These are phyloP conservation scores for Berkeleyomyces basicola DNA, from an alignment of 2,329 filamentous ascomycete species.

Conservation along the genomic window DNA sequence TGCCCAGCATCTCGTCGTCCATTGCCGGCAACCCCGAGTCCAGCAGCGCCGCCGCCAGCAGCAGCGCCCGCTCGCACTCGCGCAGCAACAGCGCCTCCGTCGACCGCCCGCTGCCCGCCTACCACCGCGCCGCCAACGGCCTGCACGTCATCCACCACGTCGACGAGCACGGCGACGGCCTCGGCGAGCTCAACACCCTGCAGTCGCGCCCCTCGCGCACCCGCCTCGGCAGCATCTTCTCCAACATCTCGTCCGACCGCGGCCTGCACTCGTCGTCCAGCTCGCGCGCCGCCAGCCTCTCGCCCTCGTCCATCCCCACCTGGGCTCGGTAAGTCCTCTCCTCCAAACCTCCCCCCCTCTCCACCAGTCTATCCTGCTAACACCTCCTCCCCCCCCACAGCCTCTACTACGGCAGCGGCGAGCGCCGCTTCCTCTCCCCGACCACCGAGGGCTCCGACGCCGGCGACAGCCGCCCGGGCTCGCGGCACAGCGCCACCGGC, in stretches of 20 bases:
- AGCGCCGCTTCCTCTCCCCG: slow-evolving; percentile 34
- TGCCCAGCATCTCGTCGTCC: slow-evolving; percentile 42
- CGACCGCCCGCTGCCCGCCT: slow-evolving; percentile 32
- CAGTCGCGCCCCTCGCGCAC: slow-evolving; percentile 36
- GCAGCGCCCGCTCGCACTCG: slow-evolving; percentile 22
- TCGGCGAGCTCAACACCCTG: slow-evolving; percentile 41
- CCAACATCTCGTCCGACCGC: slow-evolving; percentile 33
- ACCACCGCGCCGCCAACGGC: slow-evolving; percentile 19
- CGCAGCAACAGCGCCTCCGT: slow-evolving; percentile 29
- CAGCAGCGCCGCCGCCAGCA: slow-evolving; percentile 6
- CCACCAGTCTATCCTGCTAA: not conserved
- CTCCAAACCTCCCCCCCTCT: too few species aligned
- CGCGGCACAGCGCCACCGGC: slow-evolving; percentile 31
- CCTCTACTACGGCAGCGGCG: slow-evolving; percentile 56
- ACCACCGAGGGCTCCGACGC: slow-evolving; percentile 31
- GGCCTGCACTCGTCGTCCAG: slow-evolving; percentile 36
- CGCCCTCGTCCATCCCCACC: slow-evolving; percentile 28
- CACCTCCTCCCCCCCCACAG: slow-evolving; percentile 20
- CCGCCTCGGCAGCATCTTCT: slow-evolving; percentile 32
- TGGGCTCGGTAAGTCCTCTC: slow-evolving; percentile 33
- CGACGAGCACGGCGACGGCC: slow-evolving; percentile 47
- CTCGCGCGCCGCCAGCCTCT: slow-evolving; percentile 31
- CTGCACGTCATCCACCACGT: slow-evolving; percentile 31
- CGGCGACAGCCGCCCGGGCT: slow-evolving; percentile 31
- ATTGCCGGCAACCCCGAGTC: slow-evolving; percentile 20